Percentiles rank a stretch among this genome's conserved stretches.
These are phyloP conservation scores for Erucastrum elatum DNA, from an alignment of 345 rosid species.

Conservation along the genomic window DNA sequence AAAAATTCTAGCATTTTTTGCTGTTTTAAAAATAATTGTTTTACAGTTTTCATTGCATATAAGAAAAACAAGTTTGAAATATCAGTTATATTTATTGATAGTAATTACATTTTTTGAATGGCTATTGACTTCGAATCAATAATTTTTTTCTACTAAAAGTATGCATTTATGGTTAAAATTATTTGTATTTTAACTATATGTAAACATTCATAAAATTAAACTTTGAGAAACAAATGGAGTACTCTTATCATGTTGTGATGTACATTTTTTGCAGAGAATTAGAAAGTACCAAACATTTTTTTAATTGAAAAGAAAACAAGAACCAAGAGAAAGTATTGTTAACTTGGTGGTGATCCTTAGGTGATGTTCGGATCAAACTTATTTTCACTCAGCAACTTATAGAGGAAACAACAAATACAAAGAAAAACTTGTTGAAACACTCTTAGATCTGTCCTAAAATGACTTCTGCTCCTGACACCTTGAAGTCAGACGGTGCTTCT, in stretches of 20 bases:
- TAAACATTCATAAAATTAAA: neutral
- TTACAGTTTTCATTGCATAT: neutral
- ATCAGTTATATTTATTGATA: neutral
- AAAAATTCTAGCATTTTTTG: neutral
- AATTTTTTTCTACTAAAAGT: neutral
- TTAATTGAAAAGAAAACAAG: neutral
- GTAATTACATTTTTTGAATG: neutral
- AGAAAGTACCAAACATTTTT: neutral
- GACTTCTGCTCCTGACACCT: slow-evolving; percentile 76
- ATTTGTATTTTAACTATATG: neutral
- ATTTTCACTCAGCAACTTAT: slow-evolving; percentile 21
- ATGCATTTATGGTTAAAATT: neutral
- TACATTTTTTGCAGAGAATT: neutral
- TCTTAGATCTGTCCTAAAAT: slow-evolving; percentile 73
- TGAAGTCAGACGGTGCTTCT: slow-evolving; percentile 85
- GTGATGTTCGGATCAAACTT: slow-evolving; percentile 36
- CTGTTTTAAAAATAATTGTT: neutral
- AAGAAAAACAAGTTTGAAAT: neutral
- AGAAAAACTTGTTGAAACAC: slow-evolving; percentile 1
- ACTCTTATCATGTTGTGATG: neutral
- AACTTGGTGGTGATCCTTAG: slow-evolving; percentile 21
- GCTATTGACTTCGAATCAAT: neutral
- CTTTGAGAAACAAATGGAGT: neutral
- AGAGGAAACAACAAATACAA: slow-evolving; percentile 3
- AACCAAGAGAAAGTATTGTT: neutral